Conservation (phyloP, 78 protist genomes). For the Dictyostelium capitatum region DNA sequence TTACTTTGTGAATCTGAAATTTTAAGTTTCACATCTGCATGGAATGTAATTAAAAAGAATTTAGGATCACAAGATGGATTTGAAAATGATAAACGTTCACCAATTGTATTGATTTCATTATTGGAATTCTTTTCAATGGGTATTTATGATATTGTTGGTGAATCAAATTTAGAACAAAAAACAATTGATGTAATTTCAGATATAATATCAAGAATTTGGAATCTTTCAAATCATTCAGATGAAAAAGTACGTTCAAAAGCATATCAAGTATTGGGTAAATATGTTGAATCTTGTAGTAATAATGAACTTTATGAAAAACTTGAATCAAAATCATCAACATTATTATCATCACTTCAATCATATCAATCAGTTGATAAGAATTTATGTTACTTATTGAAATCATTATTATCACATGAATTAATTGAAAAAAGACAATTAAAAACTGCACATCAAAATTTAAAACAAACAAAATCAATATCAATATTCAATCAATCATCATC, state of each 20-base stretch:
- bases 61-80: conserved; percentile 31
- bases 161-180: conserved; percentile 44
- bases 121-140: conserved; percentile 41
- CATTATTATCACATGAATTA: not conserved
- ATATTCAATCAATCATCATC: not conserved
- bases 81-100: not conserved
- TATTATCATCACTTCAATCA: not conserved
- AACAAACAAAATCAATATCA: conserved; percentile 45
- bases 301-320: not conserved
- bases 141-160: not conserved
- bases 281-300: not conserved
- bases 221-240: not conserved
- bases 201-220: conserved; percentile 25
- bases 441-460: conserved; percentile 27
- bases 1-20: conserved; percentile 36
- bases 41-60: conserved; percentile 75
- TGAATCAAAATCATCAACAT: not conserved
- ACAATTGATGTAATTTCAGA: conserved; percentile 23
- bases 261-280: not conserved
- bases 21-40: conserved; percentile 43
- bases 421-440: conserved; percentile 51
- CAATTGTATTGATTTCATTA: conserved; percentile 9
- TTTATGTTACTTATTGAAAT: not conserved
- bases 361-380: not conserved
- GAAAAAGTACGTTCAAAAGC: not conserved